Conservation (phyloP, 768 basidiomycete species). For the Coprinopsis cinerea region DNA sequence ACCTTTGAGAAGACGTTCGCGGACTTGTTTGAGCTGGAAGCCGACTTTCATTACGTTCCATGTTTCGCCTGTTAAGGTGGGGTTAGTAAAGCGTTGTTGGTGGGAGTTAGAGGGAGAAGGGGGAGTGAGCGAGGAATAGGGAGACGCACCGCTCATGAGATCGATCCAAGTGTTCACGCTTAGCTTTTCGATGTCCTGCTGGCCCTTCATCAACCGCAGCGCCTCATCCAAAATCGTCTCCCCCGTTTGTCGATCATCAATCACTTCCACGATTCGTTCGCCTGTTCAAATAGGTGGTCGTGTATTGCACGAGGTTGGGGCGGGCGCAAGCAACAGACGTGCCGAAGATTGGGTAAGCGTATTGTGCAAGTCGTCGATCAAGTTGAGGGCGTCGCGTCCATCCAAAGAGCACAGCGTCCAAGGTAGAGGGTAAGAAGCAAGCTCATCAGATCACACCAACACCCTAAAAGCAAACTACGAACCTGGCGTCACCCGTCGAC, state of each 20-base stretch:
- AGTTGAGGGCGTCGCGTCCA: not conserved
- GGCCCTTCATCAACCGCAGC: conserved; percentile 88
- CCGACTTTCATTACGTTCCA: conserved; percentile 99
- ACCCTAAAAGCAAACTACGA: not conserved
- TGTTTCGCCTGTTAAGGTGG: conserved; percentile 77
- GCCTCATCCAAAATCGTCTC: conserved; percentile 97
- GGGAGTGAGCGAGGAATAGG: not conserved
- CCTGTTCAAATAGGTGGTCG: not conserved
- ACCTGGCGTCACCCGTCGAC: conserved; percentile 59
- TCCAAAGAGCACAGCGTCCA: too few relatives aligned
- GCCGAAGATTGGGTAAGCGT: too few relatives aligned
- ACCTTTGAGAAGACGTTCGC: conserved; percentile 94
- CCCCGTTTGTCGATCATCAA: conserved; percentile 89
- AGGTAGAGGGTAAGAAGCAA: not conserved
- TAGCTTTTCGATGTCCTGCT: conserved; percentile 69
- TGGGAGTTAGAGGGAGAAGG: not conserved
- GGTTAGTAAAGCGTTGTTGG: not conserved
- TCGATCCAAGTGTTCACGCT: conserved; percentile 92
- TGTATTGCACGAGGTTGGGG: too few relatives aligned
- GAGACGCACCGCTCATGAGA: conserved; percentile 76
- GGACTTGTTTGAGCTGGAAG: conserved; percentile 97
- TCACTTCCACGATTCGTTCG: conserved; percentile 85
- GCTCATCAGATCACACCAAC: not conserved
- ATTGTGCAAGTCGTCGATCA: too few relatives aligned
- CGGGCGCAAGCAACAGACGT: too few relatives aligned